Conservation (phyloP, 2,329 filamentous ascomycete species). For the Trichoderma atrobrunneum region DNA sequence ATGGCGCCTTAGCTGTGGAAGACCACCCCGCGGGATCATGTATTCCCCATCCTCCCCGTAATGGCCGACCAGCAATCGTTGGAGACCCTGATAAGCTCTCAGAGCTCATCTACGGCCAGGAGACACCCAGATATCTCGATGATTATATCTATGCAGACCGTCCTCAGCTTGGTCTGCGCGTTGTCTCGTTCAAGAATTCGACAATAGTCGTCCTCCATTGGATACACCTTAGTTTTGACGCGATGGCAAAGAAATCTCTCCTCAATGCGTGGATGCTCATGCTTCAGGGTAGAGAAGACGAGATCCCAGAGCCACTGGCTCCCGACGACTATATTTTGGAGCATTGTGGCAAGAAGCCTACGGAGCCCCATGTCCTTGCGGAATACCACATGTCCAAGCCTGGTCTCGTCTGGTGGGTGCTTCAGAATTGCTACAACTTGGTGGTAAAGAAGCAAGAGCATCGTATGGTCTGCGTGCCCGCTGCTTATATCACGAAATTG, state of each 20-base stretch:
- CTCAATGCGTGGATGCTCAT: constrained; percentile 46
- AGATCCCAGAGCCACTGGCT: constrained; percentile 38
- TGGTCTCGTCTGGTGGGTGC: not conserved
- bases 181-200: constrained; percentile 47
- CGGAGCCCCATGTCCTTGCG: constrained; percentile 3
- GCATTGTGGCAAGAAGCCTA: not conserved
- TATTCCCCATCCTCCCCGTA: constrained; percentile 34
- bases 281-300: constrained; percentile 40
- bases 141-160: constrained; percentile 42
- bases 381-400: constrained; percentile 29
- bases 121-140: constrained; percentile 30
- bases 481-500: constrained; percentile 4
- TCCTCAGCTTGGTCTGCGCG: constrained; percentile 47
- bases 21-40: constrained; percentile 41
- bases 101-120: constrained; percentile 18
- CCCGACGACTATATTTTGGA: constrained; percentile 25
- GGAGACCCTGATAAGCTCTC: constrained; percentile 21
- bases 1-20: constrained; percentile 35
- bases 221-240: constrained; percentile 49
- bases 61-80: constrained; percentile 20
- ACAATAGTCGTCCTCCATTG: constrained; percentile 47
- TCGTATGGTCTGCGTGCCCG: constrained; percentile 41
- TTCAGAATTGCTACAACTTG: constrained; percentile 27
- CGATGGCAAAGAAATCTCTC: constrained; percentile 41
- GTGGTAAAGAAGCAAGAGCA: constrained; percentile 33